phyloP scores from a whole-genome alignment of 192 early-diverging fungal genomes.

The Dissophora ornata region DNA sequence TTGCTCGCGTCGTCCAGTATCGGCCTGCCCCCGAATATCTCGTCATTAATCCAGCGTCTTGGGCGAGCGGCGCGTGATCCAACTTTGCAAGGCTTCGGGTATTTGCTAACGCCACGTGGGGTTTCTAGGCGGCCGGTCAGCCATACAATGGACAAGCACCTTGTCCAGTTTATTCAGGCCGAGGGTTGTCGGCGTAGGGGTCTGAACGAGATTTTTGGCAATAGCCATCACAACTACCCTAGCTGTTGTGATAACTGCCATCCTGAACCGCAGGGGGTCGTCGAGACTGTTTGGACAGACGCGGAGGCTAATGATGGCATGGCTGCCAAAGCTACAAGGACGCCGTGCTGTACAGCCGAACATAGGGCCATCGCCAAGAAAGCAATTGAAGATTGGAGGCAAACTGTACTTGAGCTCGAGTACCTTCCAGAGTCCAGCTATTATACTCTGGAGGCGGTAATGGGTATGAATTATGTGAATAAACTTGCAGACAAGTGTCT shows the following conservation, averaged over 20 bases:
- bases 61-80: slow-evolving; percentile 5
- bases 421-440: background rate
- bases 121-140: no score
- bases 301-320: background rate
- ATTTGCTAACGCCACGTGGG: no score
- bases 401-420: background rate
- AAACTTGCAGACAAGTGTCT: slow-evolving; percentile 4
- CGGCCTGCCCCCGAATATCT: slow-evolving; percentile 10
- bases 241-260: slow-evolving; percentile 8
- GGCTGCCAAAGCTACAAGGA: background rate
- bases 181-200: slow-evolving; percentile 3
- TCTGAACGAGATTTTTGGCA: slow-evolving; percentile 1
- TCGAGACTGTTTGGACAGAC: no score
- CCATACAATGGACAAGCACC: no score
- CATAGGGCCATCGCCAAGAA: no score
- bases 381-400: slow-evolving; percentile 3
- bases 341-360: background rate
- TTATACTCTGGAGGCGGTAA: background rate
- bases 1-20: slow-evolving; percentile 14
- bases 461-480: background rate
- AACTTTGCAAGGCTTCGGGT: background rate
- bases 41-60: slow-evolving; percentile 6
- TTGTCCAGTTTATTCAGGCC: slow-evolving; percentile 1
- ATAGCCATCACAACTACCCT: background rate
- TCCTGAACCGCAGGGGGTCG: background rate